Conservation (phyloP, 148 eudicot species). For the Cornus kousa region DNA sequence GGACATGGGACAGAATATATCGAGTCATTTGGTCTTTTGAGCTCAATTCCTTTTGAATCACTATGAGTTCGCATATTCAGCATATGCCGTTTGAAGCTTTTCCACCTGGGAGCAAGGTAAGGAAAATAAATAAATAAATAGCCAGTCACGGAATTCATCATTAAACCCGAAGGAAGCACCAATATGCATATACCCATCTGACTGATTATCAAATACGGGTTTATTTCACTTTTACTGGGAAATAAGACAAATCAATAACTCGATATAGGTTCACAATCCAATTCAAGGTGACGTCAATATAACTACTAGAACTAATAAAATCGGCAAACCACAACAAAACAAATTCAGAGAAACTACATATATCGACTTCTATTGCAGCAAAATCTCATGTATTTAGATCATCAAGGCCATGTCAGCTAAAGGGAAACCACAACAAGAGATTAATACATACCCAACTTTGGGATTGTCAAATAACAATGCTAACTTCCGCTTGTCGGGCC, state of each 20-base stretch:
- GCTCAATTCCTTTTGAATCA: conserved; percentile 81
- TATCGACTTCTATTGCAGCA: neutral
- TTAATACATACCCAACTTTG: conserved; percentile 62
- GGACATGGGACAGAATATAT: conserved; percentile 93
- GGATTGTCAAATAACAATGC: conserved; percentile 78
- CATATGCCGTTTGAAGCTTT: conserved; percentile 81
- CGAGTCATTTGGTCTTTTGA: conserved; percentile 83
- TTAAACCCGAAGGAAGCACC: no score
- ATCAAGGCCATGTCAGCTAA: neutral
- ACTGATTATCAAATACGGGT: no score
- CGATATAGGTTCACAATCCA: no score
- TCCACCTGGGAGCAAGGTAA: conserved; percentile 44
- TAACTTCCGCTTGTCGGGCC: conserved; percentile 93
- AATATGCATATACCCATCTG: no score
- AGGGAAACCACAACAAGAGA: conserved; percentile 9
- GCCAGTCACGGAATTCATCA: neutral
- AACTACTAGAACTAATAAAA: neutral
- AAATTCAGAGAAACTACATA: neutral
- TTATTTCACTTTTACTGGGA: no score
- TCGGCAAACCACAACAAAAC: neutral
- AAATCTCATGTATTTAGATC: neutral
- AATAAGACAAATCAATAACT: no score
- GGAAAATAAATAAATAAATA: neutral
- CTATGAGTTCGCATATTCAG: conserved; percentile 81
- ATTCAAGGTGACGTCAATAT: neutral